Evolutionary conservation across 2,329 filamentous ascomycete genomes (phyloP).

Genomic region (Phaeosphaeriaceae sp.): DNA sequence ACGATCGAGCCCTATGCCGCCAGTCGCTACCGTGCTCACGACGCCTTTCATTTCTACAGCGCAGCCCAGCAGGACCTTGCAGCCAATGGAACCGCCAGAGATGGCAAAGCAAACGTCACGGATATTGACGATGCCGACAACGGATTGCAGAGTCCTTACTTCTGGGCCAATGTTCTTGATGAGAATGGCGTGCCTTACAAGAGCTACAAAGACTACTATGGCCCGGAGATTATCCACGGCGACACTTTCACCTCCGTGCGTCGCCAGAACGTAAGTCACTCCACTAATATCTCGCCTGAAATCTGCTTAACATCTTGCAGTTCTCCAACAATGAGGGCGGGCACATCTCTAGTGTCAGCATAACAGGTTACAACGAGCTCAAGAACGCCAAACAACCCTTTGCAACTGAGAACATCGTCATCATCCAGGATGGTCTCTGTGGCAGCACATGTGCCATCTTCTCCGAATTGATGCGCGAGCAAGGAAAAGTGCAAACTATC

Average conservation of each 20-base stretch:
- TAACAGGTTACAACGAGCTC: conserved; percentile 13
- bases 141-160: conserved; percentile 8
- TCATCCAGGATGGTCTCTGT: conserved; percentile 48
- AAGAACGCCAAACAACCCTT: conserved; percentile 32
- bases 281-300: conserved; percentile 26
- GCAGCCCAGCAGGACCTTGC: conserved; percentile 15
- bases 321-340: conserved; percentile 15
- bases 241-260: conserved; percentile 39
- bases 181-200: conserved; percentile 26
- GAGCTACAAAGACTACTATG: conserved; percentile 42
- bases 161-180: conserved; percentile 26
- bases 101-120: background rate
- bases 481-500: conserved; percentile 45
- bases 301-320: background rate
- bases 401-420: conserved; percentile 19
- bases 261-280: conserved; percentile 46
- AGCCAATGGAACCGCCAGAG: conserved; percentile 22
- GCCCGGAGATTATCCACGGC: conserved; percentile 31
- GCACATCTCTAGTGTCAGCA: conserved; percentile 4
- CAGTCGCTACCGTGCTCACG: conserved; percentile 53
- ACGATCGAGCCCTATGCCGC: conserved; percentile 48
- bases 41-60: conserved; percentile 43
- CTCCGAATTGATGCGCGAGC: conserved; percentile 49
- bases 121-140: conserved; percentile 8
- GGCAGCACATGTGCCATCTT: conserved; percentile 52